Evolutionary conservation across 257 asterid genomes (phyloP).

Genomic region (Mitragyna speciosa): DNA sequence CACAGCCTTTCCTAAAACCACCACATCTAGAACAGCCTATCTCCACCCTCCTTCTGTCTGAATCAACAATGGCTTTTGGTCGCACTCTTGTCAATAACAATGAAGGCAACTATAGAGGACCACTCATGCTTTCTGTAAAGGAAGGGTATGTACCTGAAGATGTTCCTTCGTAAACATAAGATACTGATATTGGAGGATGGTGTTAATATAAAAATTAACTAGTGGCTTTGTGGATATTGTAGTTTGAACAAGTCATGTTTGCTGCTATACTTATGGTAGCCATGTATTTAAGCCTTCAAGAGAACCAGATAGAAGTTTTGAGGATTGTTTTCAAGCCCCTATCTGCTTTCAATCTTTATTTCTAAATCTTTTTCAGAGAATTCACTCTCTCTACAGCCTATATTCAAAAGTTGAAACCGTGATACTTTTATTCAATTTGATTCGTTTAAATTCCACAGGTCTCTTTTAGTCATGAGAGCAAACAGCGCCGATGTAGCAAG

Average conservation of each 20-base stretch:
- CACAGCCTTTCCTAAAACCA: constrained; percentile 95
- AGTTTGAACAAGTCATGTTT: background rate
- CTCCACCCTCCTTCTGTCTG: constrained; percentile 77
- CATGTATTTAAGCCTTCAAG: background rate
- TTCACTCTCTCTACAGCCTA: background rate
- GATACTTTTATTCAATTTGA: background rate
- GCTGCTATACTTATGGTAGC: background rate
- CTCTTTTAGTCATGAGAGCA: constrained; percentile 91
- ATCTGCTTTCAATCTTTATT: background rate
- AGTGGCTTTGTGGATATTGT: background rate
- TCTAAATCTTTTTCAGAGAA: background rate
- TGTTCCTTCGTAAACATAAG: background rate
- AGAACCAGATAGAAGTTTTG: background rate
- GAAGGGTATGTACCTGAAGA: constrained; percentile 61
- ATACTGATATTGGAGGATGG: background rate
- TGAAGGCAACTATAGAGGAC: constrained; percentile 85
- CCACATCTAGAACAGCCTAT: constrained; percentile 97
- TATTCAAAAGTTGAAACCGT: background rate
- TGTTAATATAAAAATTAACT: background rate
- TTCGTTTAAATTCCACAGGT: constrained; percentile 43
- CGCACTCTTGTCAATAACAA: constrained; percentile 67
- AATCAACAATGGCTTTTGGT: constrained; percentile 92
- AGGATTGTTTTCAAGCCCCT: background rate
- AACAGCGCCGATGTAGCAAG: constrained; percentile 87
- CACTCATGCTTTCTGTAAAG: constrained; percentile 74